A percentile compares a stretch with the other conserved stretches of the same genome.
Evolutionary conservation across 768 basidiomycete species (phyloP).

Genomic region (Boletales sp.): DNA sequence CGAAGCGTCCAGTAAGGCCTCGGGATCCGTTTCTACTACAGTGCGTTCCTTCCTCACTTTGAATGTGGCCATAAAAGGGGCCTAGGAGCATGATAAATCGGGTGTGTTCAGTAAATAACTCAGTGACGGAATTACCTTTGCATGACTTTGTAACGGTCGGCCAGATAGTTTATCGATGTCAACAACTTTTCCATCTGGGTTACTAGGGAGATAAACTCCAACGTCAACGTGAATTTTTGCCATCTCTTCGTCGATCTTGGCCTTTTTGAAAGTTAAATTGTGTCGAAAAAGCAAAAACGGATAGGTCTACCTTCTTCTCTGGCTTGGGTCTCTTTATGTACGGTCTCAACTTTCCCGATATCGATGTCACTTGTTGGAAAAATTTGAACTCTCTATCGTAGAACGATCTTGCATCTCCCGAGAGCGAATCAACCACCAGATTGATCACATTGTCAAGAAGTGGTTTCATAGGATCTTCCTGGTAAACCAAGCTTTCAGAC

Average conservation of each 20-base stretch:
- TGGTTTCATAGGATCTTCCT: conserved; percentile 97
- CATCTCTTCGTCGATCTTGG: conserved; percentile 99
- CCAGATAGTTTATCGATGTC: conserved; percentile 98
- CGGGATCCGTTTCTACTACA: conserved; percentile 65
- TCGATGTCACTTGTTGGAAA: conserved; percentile 95
- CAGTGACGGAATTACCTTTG: conserved; percentile 60
- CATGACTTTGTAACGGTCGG: conserved; percentile 93
- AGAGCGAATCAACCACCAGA: conserved; percentile 77
- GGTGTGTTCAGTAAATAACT: neutral
- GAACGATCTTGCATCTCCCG: conserved; percentile 83
- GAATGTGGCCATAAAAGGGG: conserved; percentile 99
- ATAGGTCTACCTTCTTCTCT: conserved; percentile 80
- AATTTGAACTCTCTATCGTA: conserved; percentile 95
- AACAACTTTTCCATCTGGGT: conserved; percentile 95
- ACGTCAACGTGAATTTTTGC: conserved; percentile 87
- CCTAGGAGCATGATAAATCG: conserved; percentile 45
- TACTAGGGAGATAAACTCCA: conserved; percentile 97
- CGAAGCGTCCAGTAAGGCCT: conserved; percentile 65
- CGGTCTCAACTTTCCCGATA: conserved; percentile 95
- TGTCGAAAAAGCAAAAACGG: neutral
- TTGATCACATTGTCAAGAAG: conserved; percentile 84
- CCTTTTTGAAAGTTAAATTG: conserved; percentile 42
- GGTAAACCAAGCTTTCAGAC: conserved; percentile 5
- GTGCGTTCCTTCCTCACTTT: conserved; percentile 88
- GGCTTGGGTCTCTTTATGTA: conserved; percentile 93